Evolutionary conservation across 768 basidiomycete species (phyloP).

Genomic region (Hemileccinum rubropunctum): DNA sequence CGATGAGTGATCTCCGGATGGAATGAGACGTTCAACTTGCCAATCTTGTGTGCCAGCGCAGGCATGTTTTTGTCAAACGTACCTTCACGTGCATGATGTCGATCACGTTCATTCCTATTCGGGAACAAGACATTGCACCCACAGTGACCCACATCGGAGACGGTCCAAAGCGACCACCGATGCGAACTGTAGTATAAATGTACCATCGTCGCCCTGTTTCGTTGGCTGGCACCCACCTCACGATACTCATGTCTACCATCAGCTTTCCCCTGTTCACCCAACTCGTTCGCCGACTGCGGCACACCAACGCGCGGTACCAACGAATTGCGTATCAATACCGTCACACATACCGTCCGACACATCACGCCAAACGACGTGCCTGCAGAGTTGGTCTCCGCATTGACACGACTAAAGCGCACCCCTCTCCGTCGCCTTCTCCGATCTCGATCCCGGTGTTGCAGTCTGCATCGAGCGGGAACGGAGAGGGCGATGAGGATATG

Average conservation of each 20-base stretch:
- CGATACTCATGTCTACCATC: background rate
- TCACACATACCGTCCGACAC: constrained; percentile 32
- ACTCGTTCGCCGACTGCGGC: constrained; percentile 40
- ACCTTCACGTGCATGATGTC: background rate
- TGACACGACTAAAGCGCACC: constrained; percentile 26
- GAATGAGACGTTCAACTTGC: constrained; percentile 25
- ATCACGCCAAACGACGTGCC: constrained; percentile 51
- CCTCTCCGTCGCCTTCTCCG: constrained; percentile 39
- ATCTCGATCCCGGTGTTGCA: constrained; percentile 7
- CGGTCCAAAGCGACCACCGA: background rate
- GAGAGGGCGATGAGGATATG: background rate
- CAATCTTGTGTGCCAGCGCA: constrained; percentile 47
- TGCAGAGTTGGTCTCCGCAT: constrained; percentile 42
- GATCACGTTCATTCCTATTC: constrained; percentile 12
- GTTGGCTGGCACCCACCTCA: too few species aligned
- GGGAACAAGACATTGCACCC: constrained; percentile 18
- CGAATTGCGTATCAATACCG: constrained; percentile 40
- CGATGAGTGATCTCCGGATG: background rate
- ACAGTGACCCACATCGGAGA: constrained; percentile 9
- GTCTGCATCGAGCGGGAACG: background rate
- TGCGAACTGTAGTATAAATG: constrained; percentile 19
- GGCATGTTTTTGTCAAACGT: constrained; percentile 7
- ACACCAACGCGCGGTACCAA: constrained; percentile 42
- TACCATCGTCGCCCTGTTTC: background rate
- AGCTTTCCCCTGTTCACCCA: constrained; percentile 29